A percentile compares a stretch with the other conserved stretches of the same genome.
Evolutionary conservation across 2,329 filamentous ascomycete genomes (phyloP).

Genomic region (Ceratocystis alfenasii): DNA sequence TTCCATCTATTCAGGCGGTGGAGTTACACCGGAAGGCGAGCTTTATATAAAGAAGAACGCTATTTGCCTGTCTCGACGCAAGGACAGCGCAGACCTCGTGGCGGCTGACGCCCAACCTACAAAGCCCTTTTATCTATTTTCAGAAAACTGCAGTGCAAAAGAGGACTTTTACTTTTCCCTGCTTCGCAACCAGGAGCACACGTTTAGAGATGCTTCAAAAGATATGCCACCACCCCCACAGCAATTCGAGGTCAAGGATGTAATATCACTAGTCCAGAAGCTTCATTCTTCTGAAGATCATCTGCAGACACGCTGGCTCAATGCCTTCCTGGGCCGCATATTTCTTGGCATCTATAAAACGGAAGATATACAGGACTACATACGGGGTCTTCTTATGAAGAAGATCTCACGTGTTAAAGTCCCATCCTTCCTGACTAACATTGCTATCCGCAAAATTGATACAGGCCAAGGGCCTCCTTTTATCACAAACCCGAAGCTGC

Average conservation of each 20-base stretch:
- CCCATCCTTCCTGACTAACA: slow-evolving; percentile 75
- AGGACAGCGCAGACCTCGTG: slow-evolving; percentile 40
- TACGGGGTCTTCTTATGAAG: slow-evolving; percentile 80
- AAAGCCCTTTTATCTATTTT: slow-evolving; percentile 88
- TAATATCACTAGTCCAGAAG: slow-evolving; percentile 79
- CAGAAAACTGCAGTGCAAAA: slow-evolving; percentile 88
- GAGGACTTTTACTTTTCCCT: slow-evolving; percentile 97
- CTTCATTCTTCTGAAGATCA: slow-evolving; percentile 88
- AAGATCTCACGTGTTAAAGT: slow-evolving; percentile 92
- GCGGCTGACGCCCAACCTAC: slow-evolving; percentile 47
- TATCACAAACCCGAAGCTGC: slow-evolving; percentile 77
- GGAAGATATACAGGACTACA: slow-evolving; percentile 61
- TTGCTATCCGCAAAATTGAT: slow-evolving; percentile 71
- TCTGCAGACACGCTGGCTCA: slow-evolving; percentile 82
- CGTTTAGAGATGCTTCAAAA: slow-evolving; percentile 32
- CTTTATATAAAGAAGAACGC: slow-evolving; percentile 93
- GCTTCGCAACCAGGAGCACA: slow-evolving; percentile 68
- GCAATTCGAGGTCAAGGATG: slow-evolving; percentile 72
- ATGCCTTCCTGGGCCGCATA: slow-evolving; percentile 75
- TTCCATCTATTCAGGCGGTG: slow-evolving; percentile 70
- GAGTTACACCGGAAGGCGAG: slow-evolving; percentile 74
- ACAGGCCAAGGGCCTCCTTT: slow-evolving; percentile 79
- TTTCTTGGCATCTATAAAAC: slow-evolving; percentile 86
- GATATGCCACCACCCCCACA: slow-evolving; percentile 45
- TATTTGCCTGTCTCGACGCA: slow-evolving; percentile 61